Evolutionary conservation across 1,139 yeast genomes (phyloP).

Genomic region (Barnettozyma hawaiiensis): DNA sequence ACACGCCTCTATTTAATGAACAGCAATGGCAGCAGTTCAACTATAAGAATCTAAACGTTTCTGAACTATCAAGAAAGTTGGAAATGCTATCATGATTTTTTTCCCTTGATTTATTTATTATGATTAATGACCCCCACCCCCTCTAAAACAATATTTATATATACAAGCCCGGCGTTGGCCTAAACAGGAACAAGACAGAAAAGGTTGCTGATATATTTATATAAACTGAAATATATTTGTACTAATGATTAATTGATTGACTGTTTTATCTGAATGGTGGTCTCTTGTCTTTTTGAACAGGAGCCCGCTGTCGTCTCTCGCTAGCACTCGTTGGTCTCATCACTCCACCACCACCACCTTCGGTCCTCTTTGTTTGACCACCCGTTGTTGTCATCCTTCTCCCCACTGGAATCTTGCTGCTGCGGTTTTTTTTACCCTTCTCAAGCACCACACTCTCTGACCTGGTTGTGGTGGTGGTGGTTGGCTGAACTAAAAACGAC

Average conservation of each 20-base stretch:
- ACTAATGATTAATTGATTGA: background rate
- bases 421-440: background rate
- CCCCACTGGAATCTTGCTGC: conserved; percentile 18
- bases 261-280: conserved; percentile 21
- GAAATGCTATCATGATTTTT: conserved; percentile 10
- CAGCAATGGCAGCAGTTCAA: conserved; percentile 14
- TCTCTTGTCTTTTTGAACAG: conserved; percentile 14
- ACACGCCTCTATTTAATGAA: conserved; percentile 8
- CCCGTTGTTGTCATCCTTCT: conserved; percentile 10
- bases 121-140: conserved; percentile 3
- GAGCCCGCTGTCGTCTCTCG: conserved; percentile 15
- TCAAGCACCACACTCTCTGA: background rate
- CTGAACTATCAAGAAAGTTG: conserved; percentile 17
- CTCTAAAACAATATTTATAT: background rate
- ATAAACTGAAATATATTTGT: background rate
- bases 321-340: conserved; percentile 20
- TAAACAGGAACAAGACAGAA: no score
- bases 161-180: background rate
- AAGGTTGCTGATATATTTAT: background rate
- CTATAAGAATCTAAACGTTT: conserved; percentile 17
- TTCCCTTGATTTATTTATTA: no score
- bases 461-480: conserved; percentile 3
- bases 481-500: conserved; percentile 23
- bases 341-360: conserved; percentile 12
- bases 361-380: background rate